Evolutionary conservation across 345 rosid genomes (phyloP).

Genomic region (Euphorbia peplus): DNA sequence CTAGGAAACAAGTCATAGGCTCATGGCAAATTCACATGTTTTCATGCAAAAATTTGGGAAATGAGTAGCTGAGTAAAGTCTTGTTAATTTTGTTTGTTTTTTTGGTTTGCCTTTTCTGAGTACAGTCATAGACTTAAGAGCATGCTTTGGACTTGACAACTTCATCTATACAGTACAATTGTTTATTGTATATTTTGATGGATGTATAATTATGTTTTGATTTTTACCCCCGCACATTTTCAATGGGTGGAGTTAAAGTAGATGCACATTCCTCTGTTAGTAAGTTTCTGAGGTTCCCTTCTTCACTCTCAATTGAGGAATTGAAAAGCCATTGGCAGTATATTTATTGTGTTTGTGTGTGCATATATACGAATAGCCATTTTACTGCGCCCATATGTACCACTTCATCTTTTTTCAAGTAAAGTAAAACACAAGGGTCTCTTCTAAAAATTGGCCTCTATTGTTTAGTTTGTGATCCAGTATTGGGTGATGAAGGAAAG

Average conservation of each 20-base stretch:
- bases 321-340: not conserved
- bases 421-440: not conserved
- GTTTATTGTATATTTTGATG: not conserved
- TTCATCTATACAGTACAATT: not conserved
- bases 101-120: not conserved
- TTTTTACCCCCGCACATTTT: not conserved
- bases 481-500: constrained; percentile 98
- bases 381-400: not conserved
- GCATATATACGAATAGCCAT: not conserved
- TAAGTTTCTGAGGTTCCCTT: not conserved
- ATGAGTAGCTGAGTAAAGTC: not conserved
- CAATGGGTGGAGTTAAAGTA: not conserved
- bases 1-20: not conserved
- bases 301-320: not conserved
- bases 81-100: not conserved
- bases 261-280: not conserved
- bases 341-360: not conserved
- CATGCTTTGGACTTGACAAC: not conserved
- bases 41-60: not conserved
- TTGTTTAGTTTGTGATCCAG: constrained; percentile 93
- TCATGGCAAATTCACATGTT: not conserved
- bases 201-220: not conserved
- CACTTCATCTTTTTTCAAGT: not conserved
- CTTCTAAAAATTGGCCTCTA: constrained; percentile 19
- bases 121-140: not conserved